Base-by-base conservation (phyloP, 2,329 filamentous ascomycete species). In the Drechslerella dactyloides region DNA sequence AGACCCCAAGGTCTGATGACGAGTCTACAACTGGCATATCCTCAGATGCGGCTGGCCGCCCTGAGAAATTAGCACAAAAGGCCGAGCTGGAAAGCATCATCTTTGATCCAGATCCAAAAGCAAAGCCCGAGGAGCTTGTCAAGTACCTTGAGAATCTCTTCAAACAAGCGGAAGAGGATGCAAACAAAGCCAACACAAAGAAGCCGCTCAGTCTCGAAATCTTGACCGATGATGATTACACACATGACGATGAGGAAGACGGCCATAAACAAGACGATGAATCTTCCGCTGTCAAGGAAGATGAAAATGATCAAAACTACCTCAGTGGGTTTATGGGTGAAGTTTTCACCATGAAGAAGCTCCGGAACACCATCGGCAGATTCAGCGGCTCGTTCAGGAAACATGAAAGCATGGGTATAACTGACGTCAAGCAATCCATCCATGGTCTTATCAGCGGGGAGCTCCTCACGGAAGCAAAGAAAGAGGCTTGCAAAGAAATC, bases 381-480 rank as follows among this genome's bases (percentile, higher is more conserved):
- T 72, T 65, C 35, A 60, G 60, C 19, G 68, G 68, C 3, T 56
- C 50, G 10, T 51, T 65, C 30, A 53, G 68, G 3, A 72, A 72
- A 24, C 37, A 55, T 19, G 42, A 51, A 10, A 19, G 0, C 8
- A 51, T 72, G 23, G n/a, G 21, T 1, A 44, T 21, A 21, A 6
- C 44, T 0, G 69, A 73, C n/a, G 62, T 73, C 5, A 73, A 73
- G 23, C 69, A 73, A 48, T 23, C 69, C 0, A 73, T 73, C 37
- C 69, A 73, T 46, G 62, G 52, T 17, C 62, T 73, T 13, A 56
- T 73, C 23, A 73, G 62, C 23, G 58, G 69, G 0, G 61, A 73
- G n/a, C 42, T 73, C 3, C 62, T 73, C 52, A 73, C 69, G 15
- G 69, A 73, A n/a, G 57, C 63, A 11, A 73, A 73, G 33, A 73